Conservation (phyloP, 208 protist genomes). For the Chromosphaera perkinsii region DNA sequence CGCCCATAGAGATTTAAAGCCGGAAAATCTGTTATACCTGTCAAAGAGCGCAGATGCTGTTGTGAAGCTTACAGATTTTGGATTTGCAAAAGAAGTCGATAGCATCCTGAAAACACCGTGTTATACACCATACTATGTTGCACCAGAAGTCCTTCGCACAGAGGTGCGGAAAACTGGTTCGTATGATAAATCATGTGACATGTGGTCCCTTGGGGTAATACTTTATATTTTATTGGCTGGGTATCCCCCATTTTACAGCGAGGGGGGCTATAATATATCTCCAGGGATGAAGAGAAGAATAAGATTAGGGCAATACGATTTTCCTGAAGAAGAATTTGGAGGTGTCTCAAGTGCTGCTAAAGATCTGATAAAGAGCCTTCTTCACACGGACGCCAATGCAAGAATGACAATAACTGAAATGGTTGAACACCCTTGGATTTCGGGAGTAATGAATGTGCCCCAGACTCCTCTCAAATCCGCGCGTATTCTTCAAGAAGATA, state of each 20-base stretch:
- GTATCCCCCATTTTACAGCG: slow-evolving; percentile 35
- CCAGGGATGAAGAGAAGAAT: slow-evolving; percentile 36
- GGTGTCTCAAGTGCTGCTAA: slow-evolving; percentile 13
- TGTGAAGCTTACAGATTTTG: slow-evolving; percentile 40
- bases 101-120: slow-evolving; percentile 35
- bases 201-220: slow-evolving; percentile 37
- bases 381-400: slow-evolving; percentile 24
- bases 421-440: slow-evolving; percentile 35
- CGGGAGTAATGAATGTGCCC: slow-evolving; percentile 13
- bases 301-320: slow-evolving; percentile 24
- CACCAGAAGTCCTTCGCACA: too few relatives aligned
- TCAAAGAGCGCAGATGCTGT: slow-evolving; percentile 1
- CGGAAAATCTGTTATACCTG: slow-evolving; percentile 39
- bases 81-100: slow-evolving; percentile 36
- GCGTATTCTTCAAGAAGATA: background rate
- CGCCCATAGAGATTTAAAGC: slow-evolving; percentile 21
- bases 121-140: slow-evolving; percentile 43
- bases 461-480: slow-evolving; percentile 2
- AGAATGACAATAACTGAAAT: slow-evolving; percentile 32
- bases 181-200: slow-evolving; percentile 41
- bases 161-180: slow-evolving; percentile 10
- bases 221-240: slow-evolving; percentile 28
- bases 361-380: slow-evolving; percentile 18
- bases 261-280: slow-evolving; percentile 28
- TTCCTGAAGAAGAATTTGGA: slow-evolving; percentile 32